Evolutionary conservation across 2,329 filamentous ascomycete genomes (phyloP).

Genomic region (Colletotrichum orbiculare): DNA sequence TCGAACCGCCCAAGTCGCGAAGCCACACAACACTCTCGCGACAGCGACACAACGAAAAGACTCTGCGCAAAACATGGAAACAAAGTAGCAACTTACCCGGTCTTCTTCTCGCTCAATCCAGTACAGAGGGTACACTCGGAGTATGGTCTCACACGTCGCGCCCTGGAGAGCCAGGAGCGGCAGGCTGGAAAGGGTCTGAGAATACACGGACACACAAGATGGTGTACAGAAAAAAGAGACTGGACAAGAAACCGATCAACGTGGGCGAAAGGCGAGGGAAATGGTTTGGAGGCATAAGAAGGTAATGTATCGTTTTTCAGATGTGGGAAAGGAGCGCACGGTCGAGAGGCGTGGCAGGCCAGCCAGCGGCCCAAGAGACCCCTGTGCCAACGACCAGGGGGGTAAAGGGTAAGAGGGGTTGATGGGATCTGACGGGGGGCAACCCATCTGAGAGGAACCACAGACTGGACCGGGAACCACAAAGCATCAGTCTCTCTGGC

Average conservation of each 20-base stretch:
- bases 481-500: conserved; percentile 2
- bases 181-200: conserved; percentile 47
- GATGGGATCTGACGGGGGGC: conserved; percentile 14
- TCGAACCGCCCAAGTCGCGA: conserved; percentile 1
- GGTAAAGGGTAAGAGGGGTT: not conserved
- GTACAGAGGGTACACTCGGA: conserved; percentile 33
- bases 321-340: conserved; percentile 27
- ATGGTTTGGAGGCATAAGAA: conserved; percentile 30
- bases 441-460: conserved; percentile 27
- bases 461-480: conserved; percentile 19
- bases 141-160: conserved; percentile 51
- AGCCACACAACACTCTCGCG: not conserved
- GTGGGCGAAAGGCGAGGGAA: conserved; percentile 29
- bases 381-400: conserved; percentile 29
- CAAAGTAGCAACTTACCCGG: conserved; percentile 24
- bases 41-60: no score
- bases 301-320: conserved; percentile 35
- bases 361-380: conserved; percentile 37
- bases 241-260: conserved; percentile 30
- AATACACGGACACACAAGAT: conserved; percentile 42
- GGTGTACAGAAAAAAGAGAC: conserved; percentile 48
- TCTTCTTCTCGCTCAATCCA: conserved; percentile 18
- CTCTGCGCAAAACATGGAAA: not conserved
- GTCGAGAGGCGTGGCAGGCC: conserved; percentile 31
- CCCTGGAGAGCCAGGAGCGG: conserved; percentile 60